Conservation (phyloP, 148 eudicot genomes). For the Linanthus parryae region DNA sequence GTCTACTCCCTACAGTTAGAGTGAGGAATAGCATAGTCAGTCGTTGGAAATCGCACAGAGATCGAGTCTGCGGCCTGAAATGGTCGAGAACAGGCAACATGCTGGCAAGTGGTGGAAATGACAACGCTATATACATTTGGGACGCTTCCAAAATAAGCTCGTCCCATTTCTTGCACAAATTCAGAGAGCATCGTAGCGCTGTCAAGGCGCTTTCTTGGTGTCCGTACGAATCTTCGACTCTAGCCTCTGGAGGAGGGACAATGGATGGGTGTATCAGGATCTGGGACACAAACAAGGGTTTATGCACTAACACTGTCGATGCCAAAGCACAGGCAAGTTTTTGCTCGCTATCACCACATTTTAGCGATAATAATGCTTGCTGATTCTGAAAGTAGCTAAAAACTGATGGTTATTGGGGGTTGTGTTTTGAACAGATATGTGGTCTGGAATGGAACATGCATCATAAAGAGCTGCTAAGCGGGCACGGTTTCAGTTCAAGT, state of each 20-base stretch:
- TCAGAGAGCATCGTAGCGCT: conserved; percentile 25
- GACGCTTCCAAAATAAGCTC: conserved; percentile 28
- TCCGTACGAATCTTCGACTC: conserved; percentile 22
- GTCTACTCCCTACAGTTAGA: conserved; percentile 22
- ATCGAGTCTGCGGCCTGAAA: conserved; percentile 29
- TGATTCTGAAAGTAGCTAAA: not conserved
- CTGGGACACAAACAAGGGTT: conserved; percentile 28
- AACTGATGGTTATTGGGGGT: not conserved
- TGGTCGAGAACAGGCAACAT: conserved; percentile 32
- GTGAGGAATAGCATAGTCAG: conserved; percentile 15
- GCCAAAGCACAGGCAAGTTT: conserved; percentile 36
- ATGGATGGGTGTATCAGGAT: conserved; percentile 29
- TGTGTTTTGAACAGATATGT: conserved; percentile 18
- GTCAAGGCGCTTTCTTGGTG: conserved; percentile 52
- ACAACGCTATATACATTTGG: conserved; percentile 33
- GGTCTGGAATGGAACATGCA: conserved; percentile 41
- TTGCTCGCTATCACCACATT: not conserved
- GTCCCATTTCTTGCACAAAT: conserved; percentile 17
- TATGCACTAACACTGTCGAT: conserved; percentile 21
- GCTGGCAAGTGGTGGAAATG: conserved; percentile 43
- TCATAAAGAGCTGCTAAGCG: conserved; percentile 31
- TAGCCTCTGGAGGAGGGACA: conserved; percentile 44
- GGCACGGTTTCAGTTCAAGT: conserved; percentile 20
- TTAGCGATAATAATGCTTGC: not conserved
- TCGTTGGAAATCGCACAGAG: conserved; percentile 10